These are phyloP conservation scores for Annona squamosa DNA, from an alignment of 164 flowering plant genomes.

Conservation along the genomic window DNA sequence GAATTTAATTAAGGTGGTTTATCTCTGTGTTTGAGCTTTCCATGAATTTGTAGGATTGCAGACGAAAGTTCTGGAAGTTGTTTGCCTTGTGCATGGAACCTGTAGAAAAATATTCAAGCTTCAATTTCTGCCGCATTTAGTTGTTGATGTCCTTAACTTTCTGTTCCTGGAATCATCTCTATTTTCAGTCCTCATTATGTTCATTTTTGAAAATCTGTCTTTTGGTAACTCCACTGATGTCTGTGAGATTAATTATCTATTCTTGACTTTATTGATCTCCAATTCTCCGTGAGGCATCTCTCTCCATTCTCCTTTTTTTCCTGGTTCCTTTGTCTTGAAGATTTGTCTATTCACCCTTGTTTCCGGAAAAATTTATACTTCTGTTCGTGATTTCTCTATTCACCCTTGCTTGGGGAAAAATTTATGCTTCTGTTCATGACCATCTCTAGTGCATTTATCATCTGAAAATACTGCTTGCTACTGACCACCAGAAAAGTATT, in stretches of 20 bases:
- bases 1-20: background rate
- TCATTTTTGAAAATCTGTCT: background rate
- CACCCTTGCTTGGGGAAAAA: background rate
- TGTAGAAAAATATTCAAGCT: too few species aligned
- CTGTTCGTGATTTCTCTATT: background rate
- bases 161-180: background rate
- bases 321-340: background rate
- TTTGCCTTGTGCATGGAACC: background rate
- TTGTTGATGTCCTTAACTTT: background rate
- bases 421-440: background rate
- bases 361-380: background rate
- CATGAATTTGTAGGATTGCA: background rate
- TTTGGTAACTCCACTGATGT: background rate
- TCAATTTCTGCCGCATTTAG: background rate
- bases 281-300: background rate
- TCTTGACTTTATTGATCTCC: too few species aligned
- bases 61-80: background rate
- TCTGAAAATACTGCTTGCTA: background rate
- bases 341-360: background rate
- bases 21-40: background rate
- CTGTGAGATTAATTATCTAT: background rate
- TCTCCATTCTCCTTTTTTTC: background rate
- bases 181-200: background rate
- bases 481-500: background rate
- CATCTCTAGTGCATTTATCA: background rate